A percentile compares a stretch with the other conserved stretches of the same genome.
These are phyloP conservation scores for Pythium diclinum DNA, from an alignment of 352 stramenopile genomes.

Conservation along the genomic window DNA sequence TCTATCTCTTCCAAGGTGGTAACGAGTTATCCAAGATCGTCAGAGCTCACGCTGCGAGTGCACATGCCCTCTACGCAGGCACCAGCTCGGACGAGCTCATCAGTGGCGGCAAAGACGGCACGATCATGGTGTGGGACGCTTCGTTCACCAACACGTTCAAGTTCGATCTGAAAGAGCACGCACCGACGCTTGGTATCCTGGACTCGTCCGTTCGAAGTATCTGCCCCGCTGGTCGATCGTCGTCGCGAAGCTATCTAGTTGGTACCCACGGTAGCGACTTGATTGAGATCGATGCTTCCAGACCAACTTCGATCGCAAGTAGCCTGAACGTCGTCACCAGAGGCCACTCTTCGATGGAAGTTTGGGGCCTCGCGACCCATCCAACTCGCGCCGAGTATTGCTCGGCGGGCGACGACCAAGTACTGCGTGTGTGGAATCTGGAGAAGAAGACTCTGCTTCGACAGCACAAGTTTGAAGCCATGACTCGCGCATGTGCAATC, in stretches of 20 bases:
- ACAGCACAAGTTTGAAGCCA: conserved; percentile 39
- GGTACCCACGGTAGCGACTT: conserved; percentile 86
- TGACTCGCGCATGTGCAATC: conserved; percentile 63
- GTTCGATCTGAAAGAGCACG: conserved; percentile 43
- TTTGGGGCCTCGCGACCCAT: conserved; percentile 83
- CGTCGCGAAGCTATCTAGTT: conserved; percentile 54
- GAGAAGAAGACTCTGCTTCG: conserved; percentile 43
- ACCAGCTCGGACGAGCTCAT: conserved; percentile 51
- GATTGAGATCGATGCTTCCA: conserved; percentile 69
- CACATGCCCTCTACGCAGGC: conserved; percentile 51
- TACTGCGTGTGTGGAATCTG: conserved; percentile 76
- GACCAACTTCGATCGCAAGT: conserved; percentile 16
- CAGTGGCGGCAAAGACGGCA: conserved; percentile 84
- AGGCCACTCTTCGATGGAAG: conserved; percentile 70
- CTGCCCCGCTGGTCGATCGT: conserved; percentile 28
- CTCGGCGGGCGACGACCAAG: conserved; percentile 79
- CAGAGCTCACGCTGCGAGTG: conserved; percentile 41
- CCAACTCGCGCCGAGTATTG: conserved; percentile 63
- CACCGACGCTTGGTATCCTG: conserved; percentile 20
- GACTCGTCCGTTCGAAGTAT: conserved; percentile 43
- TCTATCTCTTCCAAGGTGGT: conserved; percentile 72
- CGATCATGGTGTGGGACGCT: conserved; percentile 82
- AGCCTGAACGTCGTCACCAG: conserved; percentile 34
- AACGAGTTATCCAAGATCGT: conserved; percentile 52
- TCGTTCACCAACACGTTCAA: conserved; percentile 43